Percentiles rank a stretch among this genome's conserved stretches.
These are phyloP conservation scores for Crataegus laevigata DNA, from an alignment of 306 rosid genomes.

Conservation along the genomic window DNA sequence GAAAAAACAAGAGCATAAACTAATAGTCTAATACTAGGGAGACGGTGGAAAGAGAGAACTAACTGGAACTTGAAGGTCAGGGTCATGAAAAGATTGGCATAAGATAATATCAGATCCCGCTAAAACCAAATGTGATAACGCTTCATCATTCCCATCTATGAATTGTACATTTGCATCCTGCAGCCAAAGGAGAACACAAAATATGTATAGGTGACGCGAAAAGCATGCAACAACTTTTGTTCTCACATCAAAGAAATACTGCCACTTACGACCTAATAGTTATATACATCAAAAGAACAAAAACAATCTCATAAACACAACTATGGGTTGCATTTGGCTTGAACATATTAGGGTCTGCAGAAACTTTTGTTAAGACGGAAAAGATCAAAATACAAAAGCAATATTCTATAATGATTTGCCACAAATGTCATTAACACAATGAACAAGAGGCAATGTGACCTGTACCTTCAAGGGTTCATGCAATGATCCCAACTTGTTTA, in stretches of 20 bases:
- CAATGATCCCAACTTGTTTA: conserved; percentile 38
- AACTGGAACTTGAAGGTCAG: conserved; percentile 59
- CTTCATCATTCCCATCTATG: conserved; percentile 41
- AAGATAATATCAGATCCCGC: conserved; percentile 79
- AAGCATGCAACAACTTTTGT: not conserved
- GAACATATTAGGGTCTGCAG: not conserved
- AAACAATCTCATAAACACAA: not conserved
- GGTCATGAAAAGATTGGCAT: conserved; percentile 70
- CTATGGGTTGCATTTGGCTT: not conserved
- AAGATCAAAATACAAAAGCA: not conserved
- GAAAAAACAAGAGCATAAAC: not conserved
- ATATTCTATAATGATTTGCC: not conserved
- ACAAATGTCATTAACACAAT: not conserved
- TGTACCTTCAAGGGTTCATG: conserved; percentile 50
- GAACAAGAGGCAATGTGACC: not conserved
- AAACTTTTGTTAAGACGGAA: not conserved
- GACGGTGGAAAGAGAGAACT: conserved; percentile 23
- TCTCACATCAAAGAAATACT: not conserved
- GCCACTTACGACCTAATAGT: not conserved
- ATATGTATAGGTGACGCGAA: not conserved
- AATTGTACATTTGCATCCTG: conserved; percentile 50
- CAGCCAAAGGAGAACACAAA: conserved; percentile 15
- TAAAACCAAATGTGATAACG: conserved; percentile 47
- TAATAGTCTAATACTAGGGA: not conserved
- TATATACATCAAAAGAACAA: not conserved